These are phyloP conservation scores for Sodiomyces alkalinus DNA, from an alignment of 2,329 filamentous ascomycete species.

Conservation along the genomic window DNA sequence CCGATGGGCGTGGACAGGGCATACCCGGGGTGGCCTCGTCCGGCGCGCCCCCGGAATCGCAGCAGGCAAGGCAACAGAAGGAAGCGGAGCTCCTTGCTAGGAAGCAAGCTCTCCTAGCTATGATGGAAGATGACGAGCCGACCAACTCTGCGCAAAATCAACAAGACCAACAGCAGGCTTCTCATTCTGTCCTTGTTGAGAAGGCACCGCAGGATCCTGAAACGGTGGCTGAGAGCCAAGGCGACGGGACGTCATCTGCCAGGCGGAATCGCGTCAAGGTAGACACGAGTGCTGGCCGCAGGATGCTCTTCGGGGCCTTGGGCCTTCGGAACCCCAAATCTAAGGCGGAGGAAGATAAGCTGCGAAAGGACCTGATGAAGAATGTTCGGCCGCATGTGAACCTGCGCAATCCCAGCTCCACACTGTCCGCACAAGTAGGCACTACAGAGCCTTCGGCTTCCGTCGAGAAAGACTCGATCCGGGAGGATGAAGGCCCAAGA, in stretches of 20 bases:
- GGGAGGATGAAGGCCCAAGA: too few species aligned
- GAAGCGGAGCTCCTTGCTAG: constrained; percentile 19
- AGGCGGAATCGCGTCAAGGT: constrained; percentile 18
- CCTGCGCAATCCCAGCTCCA: constrained; percentile 15
- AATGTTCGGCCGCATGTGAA: constrained; percentile 23
- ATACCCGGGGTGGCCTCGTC: too few species aligned
- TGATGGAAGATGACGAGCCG: background rate
- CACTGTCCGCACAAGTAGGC: too few species aligned
- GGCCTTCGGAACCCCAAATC: constrained; percentile 54
- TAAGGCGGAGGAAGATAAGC: constrained; percentile 49
- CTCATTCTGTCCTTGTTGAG: too few species aligned
- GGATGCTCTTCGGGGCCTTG: constrained; percentile 58
- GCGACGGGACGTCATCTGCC: constrained; percentile 6
- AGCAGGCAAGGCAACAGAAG: too few species aligned
- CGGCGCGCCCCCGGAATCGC: too few species aligned
- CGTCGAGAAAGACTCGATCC: background rate
- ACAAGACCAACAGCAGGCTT: background rate
- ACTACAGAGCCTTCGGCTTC: too few species aligned
- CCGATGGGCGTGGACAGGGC: too few species aligned
- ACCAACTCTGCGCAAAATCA: background rate
- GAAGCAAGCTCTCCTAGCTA: constrained; percentile 23
- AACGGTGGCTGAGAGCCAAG: background rate
- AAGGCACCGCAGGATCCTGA: constrained; percentile 1
- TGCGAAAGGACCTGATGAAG: constrained; percentile 44
- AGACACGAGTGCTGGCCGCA: constrained; percentile 44